These are phyloP conservation scores for Fusarium annulatum DNA, from an alignment of 2,329 filamentous ascomycete genomes.

Conservation along the genomic window DNA sequence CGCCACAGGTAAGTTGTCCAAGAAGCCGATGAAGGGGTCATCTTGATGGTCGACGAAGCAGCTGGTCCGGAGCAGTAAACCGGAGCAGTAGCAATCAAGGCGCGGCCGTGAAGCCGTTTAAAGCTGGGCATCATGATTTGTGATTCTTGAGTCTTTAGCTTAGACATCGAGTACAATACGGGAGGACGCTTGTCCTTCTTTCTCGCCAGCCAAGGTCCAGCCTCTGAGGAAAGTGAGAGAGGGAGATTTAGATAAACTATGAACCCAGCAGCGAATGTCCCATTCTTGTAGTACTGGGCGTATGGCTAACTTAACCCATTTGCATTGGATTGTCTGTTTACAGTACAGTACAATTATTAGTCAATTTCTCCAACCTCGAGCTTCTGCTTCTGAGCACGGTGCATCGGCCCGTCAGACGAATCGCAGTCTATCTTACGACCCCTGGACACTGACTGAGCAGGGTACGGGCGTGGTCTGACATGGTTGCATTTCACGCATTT, in stretches of 20 bases:
- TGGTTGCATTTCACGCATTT: constrained; percentile 40
- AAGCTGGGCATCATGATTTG: constrained; percentile 40
- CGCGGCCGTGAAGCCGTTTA: constrained; percentile 37
- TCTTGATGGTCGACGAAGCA: constrained; percentile 33
- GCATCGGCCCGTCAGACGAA: constrained; percentile 45
- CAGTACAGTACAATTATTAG: constrained; percentile 39
- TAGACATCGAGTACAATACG: neutral
- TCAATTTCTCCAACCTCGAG: constrained; percentile 33
- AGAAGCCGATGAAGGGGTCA: constrained; percentile 34
- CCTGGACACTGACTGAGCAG: constrained; percentile 21
- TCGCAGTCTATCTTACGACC: constrained; percentile 41
- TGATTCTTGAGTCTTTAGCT: constrained; percentile 16
- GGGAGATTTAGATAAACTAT: constrained; percentile 1
- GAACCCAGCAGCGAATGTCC: constrained; percentile 4
- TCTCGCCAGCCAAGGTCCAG: constrained; percentile 34
- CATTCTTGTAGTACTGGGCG: constrained; percentile 28
- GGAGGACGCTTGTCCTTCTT: constrained; percentile 20
- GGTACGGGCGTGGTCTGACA: constrained; percentile 41
- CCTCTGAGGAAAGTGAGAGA: constrained; percentile 20
- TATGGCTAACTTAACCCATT: constrained; percentile 37
- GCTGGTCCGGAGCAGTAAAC: constrained; percentile 26
- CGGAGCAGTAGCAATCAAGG: constrained; percentile 19
- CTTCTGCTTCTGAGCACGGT: constrained; percentile 39
- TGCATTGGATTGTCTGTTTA: constrained; percentile 35
- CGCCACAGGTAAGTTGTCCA: constrained; percentile 41